Evolutionary conservation across 2,329 filamentous ascomycete genomes (phyloP).

Genomic region (Verruconis gallopava): DNA sequence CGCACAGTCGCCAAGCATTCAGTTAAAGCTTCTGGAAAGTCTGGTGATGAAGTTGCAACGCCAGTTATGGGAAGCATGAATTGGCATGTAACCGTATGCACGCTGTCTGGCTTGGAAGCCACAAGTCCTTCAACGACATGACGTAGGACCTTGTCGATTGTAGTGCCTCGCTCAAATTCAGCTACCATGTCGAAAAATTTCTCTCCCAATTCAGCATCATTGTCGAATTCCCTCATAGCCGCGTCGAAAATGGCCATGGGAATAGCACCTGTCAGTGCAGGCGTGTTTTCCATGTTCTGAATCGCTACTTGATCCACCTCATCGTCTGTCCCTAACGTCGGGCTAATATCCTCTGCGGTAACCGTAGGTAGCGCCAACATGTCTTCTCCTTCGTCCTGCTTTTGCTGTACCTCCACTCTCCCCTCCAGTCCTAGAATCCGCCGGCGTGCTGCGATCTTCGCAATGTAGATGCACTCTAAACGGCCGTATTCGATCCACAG

Average conservation of each 20-base stretch:
- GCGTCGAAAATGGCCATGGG: constrained; percentile 85
- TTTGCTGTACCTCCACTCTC: constrained; percentile 29
- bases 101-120: constrained; percentile 44
- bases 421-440: constrained; percentile 50
- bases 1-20: constrained; percentile 51
- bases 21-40: constrained; percentile 61
- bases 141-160: constrained; percentile 52
- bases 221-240: constrained; percentile 64
- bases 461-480: constrained; percentile 85
- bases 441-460: constrained; percentile 63
- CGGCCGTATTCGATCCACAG: constrained; percentile 87
- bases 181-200: constrained; percentile 72
- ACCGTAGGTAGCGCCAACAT: constrained; percentile 46
- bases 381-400: constrained; percentile 33
- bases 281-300: constrained; percentile 54
- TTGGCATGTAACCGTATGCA: constrained; percentile 55
- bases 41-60: constrained; percentile 47
- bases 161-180: constrained; percentile 53
- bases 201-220: constrained; percentile 52
- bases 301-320: constrained; percentile 42
- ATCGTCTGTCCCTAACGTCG: constrained; percentile 38
- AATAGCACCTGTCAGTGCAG: constrained; percentile 84
- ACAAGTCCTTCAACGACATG: constrained; percentile 59
- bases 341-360: constrained; percentile 49
- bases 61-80: constrained; percentile 59